A percentile compares a stretch with the other conserved stretches of the same genome.
Conservation (phyloP, 768 basidiomycete species). For the Hypholoma sublateritium region DNA sequence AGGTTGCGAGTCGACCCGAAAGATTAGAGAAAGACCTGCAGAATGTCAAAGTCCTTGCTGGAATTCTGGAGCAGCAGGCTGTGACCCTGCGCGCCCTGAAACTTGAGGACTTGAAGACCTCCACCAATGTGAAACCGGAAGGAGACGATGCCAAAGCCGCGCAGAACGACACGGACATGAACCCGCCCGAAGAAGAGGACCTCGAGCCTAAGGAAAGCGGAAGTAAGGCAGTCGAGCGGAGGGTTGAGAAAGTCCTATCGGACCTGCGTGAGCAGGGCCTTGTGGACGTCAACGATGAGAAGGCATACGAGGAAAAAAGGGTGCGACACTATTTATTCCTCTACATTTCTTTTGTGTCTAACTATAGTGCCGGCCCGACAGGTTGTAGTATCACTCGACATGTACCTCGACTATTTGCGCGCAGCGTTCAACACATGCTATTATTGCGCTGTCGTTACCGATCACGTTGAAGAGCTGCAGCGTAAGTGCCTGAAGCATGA, state of each 20-base stretch:
- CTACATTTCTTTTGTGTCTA: constrained; percentile 11
- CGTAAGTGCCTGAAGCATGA: constrained; percentile 93
- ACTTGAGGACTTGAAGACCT: constrained; percentile 19
- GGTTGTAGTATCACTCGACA: constrained; percentile 83
- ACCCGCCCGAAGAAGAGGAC: constrained; percentile 37
- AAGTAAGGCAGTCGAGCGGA: constrained; percentile 79
- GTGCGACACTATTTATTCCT: constrained; percentile 37
- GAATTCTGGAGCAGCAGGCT: constrained; percentile 74
- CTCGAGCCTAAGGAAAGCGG: constrained; percentile 62
- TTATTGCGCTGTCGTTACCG: constrained; percentile 92
- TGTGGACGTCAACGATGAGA: constrained; percentile 61
- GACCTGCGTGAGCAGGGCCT: constrained; percentile 67
- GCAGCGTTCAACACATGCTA: constrained; percentile 94
- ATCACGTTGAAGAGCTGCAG: constrained; percentile 94
- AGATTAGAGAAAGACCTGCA: constrained; percentile 80
- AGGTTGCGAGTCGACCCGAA: constrained; percentile 77
- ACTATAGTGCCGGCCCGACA: constrained; percentile 32
- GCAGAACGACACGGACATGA: constrained; percentile 31
- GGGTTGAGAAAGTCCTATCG: constrained; percentile 73
- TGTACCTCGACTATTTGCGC: constrained; percentile 92
- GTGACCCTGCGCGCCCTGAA: constrained; percentile 47
- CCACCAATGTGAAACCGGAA: constrained; percentile 17
- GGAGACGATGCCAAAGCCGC: constrained; percentile 22
- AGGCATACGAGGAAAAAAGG: constrained; percentile 68
- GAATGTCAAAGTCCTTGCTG: constrained; percentile 71